phyloP scores from a whole-genome alignment of 106 monocot genomes.

The Acorus gramineus region DNA sequence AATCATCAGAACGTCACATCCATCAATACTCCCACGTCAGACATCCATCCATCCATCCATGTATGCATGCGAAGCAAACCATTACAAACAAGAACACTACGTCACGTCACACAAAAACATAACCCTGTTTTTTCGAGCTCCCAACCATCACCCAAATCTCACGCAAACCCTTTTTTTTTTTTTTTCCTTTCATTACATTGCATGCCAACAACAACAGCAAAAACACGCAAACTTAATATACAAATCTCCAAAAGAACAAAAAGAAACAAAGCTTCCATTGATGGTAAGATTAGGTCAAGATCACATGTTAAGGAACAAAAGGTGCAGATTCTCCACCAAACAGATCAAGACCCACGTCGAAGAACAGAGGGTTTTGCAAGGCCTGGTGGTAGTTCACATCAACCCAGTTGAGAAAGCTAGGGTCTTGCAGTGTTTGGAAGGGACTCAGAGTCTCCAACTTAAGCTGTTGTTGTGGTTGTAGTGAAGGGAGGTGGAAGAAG shows the following conservation, averaged over 20 bases:
- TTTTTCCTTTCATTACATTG: slow-evolving; percentile 4
- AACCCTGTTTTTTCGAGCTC: slow-evolving; percentile 12
- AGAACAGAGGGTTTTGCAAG: slow-evolving; percentile 25
- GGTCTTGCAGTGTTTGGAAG: slow-evolving; percentile 13
- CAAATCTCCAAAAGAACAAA: background rate
- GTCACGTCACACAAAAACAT: no score
- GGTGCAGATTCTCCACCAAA: slow-evolving; percentile 15
- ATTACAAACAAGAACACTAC: no score
- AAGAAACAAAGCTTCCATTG: no score
- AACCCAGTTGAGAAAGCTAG: slow-evolving; percentile 15
- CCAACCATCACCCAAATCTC: slow-evolving; percentile 17
- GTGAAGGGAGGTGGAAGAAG: background rate
- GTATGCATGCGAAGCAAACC: background rate
- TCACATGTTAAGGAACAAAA: slow-evolving; percentile 8
- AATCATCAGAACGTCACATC: no score
- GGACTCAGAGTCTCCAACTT: background rate
- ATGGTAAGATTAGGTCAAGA: no score
- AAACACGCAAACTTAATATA: background rate
- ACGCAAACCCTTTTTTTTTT: slow-evolving; percentile 1
- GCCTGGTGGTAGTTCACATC: slow-evolving; percentile 9
- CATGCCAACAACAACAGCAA: background rate
- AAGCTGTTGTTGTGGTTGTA: slow-evolving; percentile 4
- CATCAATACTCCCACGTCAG: slow-evolving; percentile 1
- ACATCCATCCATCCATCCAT: slow-evolving; percentile 16
- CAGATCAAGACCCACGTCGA: slow-evolving; percentile 20